Evolutionary conservation across 345 rosid species (phyloP), one percentile per base, ranked within the genome.

Genomic region (Bretschneidera sinensis): DNA sequence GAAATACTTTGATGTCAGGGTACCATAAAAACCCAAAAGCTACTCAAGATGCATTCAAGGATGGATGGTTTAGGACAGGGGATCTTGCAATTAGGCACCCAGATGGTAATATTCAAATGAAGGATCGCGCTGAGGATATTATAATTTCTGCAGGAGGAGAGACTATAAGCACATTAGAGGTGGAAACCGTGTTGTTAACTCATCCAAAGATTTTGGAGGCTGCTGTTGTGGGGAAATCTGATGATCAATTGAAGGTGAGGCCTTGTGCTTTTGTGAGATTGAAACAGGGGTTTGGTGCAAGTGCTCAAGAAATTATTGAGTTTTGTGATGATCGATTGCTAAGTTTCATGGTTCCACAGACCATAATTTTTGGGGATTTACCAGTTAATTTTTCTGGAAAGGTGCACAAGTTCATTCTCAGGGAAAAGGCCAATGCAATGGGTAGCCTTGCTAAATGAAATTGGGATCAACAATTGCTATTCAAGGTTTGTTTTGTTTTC

Each of bases 61-160:
- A 75, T 0, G 86, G 91, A 31, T 87, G 91, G 95, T 72, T 71
- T 62, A 79, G 74, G 53, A 89, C 95, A 0, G 73, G 83, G 25
- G 95, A 89, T 54, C 57, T 89, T 1, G 92, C 77, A 17, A 66
- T 83, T 4, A 72, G 69, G 25, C 74, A 80, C n/a, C 67, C 74
- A 0, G 74, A 80, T 55, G 91, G 91, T 3, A 52, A 55, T 22
- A 9, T 89, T 45, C 77, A 85, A 67, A 66, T 86, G 54, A 86
- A 81, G 73, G 97, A 86, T 60, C 79, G 95, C 0, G 81, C 76
- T 5, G 78, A 25, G 18, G 89, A 81, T 24, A 66, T 60, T 0
- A 74, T 77, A 18, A 17, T 61, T 9, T 43, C 51, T n/a, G 76
- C n/a, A n/a, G n/a, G 71, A 33, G 63, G 17, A 6, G 63, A 62